Percentiles rank a stretch among this genome's conserved stretches.
phyloP scores from a whole-genome alignment of 148 eudicot genomes.

The Rhododendron griersonianum region DNA sequence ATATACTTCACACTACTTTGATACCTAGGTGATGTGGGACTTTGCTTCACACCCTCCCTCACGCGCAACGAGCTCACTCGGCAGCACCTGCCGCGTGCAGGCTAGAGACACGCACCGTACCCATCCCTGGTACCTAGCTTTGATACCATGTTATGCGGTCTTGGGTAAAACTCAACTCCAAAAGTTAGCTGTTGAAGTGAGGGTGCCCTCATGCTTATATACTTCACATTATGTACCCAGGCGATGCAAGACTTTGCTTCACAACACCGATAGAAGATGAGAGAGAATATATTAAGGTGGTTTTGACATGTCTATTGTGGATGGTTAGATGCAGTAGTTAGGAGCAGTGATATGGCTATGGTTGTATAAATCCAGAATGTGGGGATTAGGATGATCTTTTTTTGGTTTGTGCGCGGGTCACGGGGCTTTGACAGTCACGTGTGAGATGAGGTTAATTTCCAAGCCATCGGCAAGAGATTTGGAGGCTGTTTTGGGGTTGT shows the following conservation, averaged over 20 bases:
- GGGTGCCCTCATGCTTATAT: too few species aligned
- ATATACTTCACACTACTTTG: not conserved
- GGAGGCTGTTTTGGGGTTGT: not conserved
- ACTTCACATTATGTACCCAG: not conserved
- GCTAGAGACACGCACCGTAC: not conserved
- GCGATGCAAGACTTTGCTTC: not conserved
- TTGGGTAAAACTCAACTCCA: too few species aligned
- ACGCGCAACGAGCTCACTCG: not conserved
- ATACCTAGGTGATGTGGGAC: not conserved
- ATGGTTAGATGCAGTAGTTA: not conserved
- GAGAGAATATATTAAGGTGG: not conserved
- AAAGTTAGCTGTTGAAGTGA: too few species aligned
- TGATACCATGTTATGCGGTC: not conserved
- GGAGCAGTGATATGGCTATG: not conserved
- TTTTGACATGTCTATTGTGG: not conserved
- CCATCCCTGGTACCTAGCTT: not conserved
- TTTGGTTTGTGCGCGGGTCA: not conserved
- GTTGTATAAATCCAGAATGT: not conserved
- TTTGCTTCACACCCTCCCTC: not conserved
- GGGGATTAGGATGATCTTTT: not conserved
- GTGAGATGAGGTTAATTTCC: not conserved
- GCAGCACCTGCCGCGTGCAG: not conserved
- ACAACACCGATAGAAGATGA: not conserved
- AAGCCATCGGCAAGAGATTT: not conserved
- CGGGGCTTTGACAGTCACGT: not conserved